Conservation (phyloP, 257 asterid species). For the Solanum tarapatanum region DNA sequence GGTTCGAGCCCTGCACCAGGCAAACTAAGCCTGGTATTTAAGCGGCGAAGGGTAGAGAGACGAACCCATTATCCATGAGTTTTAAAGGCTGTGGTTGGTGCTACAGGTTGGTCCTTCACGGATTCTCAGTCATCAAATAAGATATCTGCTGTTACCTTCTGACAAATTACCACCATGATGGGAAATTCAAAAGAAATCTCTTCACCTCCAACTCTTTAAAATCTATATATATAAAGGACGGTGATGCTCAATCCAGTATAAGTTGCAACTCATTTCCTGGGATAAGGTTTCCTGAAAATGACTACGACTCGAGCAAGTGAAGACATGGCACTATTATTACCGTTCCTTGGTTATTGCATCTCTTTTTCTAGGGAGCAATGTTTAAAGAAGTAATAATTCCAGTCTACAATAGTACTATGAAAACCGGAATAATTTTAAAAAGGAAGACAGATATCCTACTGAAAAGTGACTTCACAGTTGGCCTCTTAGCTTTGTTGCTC, state of each 20-base stretch:
- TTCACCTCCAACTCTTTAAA: not conserved
- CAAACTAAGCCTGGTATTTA: not conserved
- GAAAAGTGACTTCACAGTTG: slow-evolving; percentile 89
- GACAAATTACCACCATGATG: not conserved
- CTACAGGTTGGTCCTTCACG: not conserved
- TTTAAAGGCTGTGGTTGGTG: not conserved
- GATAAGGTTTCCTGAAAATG: not conserved
- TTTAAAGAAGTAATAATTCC: not conserved
- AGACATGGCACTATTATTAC: not conserved
- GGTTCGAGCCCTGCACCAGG: not conserved
- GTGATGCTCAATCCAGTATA: not conserved
- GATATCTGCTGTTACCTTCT: not conserved
- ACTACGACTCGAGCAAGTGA: not conserved
- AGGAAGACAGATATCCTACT: slow-evolving; percentile 37
- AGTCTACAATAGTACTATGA: not conserved
- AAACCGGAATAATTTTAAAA: not conserved
- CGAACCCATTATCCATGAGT: not conserved
- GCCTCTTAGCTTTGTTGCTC: slow-evolving; percentile 76
- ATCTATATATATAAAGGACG: not conserved
- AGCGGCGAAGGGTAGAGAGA: not conserved
- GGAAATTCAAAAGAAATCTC: not conserved
- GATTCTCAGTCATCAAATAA: not conserved
- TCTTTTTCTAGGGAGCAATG: not conserved
- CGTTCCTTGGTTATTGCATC: not conserved
- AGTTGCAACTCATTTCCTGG: not conserved